These are phyloP conservation scores for Hydnomerulius pinastri DNA, from an alignment of 768 basidiomycete species.

Conservation along the genomic window DNA sequence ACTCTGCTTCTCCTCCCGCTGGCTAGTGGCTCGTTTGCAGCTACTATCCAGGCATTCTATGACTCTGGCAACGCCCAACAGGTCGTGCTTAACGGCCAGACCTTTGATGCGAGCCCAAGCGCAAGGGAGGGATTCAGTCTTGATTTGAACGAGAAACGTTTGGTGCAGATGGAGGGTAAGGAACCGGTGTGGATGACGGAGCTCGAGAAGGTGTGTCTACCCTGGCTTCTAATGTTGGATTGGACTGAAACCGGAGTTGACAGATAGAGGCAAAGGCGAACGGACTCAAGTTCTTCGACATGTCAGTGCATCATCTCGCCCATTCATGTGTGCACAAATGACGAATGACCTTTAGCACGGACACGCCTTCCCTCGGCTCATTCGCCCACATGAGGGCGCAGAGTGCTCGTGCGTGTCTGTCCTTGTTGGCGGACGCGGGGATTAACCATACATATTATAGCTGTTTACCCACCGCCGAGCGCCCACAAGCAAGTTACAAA, in stretches of 20 bases:
- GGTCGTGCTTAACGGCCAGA: conserved; percentile 29
- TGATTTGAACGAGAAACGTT: conserved; percentile 69
- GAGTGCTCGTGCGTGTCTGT: conserved; percentile 39
- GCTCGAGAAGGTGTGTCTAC: conserved; percentile 70
- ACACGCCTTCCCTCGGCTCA: conserved; percentile 62
- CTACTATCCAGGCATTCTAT: conserved; percentile 12
- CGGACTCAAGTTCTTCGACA: conserved; percentile 85
- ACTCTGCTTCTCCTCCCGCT: conserved; percentile 19
- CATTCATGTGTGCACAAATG: conserved; percentile 8
- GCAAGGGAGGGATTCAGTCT: conserved; percentile 56
- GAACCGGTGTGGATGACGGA: conserved; percentile 83
- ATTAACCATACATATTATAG: conserved; percentile 29
- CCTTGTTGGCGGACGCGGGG: neutral
- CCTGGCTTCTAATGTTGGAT: neutral
- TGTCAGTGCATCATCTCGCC: conserved; percentile 47
- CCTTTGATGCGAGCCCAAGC: conserved; percentile 21
- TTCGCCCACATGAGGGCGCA: conserved; percentile 38
- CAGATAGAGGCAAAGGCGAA: conserved; percentile 78
- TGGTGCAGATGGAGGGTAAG: conserved; percentile 74
- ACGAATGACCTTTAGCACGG: conserved; percentile 55
- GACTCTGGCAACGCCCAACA: conserved; percentile 12
- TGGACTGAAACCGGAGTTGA: neutral
- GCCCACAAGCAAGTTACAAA: conserved; percentile 57
- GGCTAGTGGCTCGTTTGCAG: conserved; percentile 21
- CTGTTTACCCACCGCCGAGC: conserved; percentile 58